Conservation (phyloP, 345 rosid genomes). For the Citrus sp. region DNA sequence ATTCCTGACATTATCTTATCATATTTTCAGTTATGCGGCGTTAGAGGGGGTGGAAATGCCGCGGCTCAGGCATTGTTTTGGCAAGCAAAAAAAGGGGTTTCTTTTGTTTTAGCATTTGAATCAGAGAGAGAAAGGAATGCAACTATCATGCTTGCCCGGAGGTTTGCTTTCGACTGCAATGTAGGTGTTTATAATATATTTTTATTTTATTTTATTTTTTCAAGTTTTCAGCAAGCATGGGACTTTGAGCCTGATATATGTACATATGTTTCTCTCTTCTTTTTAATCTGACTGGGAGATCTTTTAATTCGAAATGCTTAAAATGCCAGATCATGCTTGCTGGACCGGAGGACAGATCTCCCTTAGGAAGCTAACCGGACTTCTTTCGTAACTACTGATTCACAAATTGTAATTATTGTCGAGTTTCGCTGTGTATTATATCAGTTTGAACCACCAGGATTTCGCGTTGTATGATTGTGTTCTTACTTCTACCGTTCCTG, state of each 20-base stretch:
- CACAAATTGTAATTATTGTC: slow-evolving; percentile 38
- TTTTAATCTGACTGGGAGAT: neutral
- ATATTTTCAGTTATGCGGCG: slow-evolving; percentile 76
- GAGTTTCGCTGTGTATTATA: slow-evolving; percentile 24
- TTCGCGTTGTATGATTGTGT: slow-evolving; percentile 16
- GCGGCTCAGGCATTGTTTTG: slow-evolving; percentile 94
- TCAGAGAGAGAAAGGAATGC: slow-evolving; percentile 88
- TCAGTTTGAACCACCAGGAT: slow-evolving; percentile 38
- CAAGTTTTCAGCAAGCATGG: no score
- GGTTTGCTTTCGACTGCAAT: slow-evolving; percentile 96
- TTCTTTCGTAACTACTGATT: neutral
- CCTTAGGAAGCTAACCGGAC: slow-evolving; percentile 26
- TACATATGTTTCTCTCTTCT: neutral
- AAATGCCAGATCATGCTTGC: slow-evolving; percentile 52
- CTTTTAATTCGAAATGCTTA: neutral
- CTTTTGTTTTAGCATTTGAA: slow-evolving; percentile 85
- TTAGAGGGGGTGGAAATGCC: slow-evolving; percentile 97
- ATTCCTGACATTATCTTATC: slow-evolving; percentile 13
- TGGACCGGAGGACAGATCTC: slow-evolving; percentile 59
- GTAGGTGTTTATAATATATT: slow-evolving; percentile 39
- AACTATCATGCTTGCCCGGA: slow-evolving; percentile 86
- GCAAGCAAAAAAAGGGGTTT: slow-evolving; percentile 72
- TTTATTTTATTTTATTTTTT: neutral
- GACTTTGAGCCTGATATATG: neutral
- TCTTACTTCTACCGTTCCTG: slow-evolving; percentile 15